Evolutionary conservation across 2,329 filamentous ascomycete species (phyloP).

Genomic region (Penicillium corylophilum): DNA sequence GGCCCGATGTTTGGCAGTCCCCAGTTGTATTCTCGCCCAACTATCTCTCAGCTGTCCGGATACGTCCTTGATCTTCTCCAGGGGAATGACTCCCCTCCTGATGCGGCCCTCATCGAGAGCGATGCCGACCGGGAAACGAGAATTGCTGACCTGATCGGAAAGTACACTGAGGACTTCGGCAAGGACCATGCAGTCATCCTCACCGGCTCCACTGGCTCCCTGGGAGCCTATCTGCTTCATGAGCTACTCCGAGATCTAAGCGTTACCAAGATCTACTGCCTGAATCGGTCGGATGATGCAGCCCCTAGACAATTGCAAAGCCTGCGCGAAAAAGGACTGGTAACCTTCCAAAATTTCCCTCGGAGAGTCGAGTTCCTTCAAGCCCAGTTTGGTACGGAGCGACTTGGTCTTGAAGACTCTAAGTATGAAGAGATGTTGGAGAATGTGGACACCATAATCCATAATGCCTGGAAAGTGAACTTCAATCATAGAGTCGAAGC

Average conservation of each 20-base stretch:
- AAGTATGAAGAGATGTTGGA: slow-evolving; percentile 24
- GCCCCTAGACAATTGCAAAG: slow-evolving; percentile 3
- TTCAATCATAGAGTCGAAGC: slow-evolving; percentile 15
- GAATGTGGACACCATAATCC: slow-evolving; percentile 30
- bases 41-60: slow-evolving; percentile 6
- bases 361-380: slow-evolving; percentile 36
- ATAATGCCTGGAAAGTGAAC: slow-evolving; percentile 41
- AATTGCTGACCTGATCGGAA: slow-evolving; percentile 5
- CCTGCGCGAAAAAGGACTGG: slow-evolving; percentile 7
- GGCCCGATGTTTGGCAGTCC: slow-evolving; percentile 4
- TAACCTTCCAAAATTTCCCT: neutral
- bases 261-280: slow-evolving; percentile 19
- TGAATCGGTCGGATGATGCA: slow-evolving; percentile 17
- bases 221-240: slow-evolving; percentile 21
- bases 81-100: neutral
- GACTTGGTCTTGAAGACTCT: slow-evolving; percentile 25
- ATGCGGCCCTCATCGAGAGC: slow-evolving; percentile 1
- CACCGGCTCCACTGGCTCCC: slow-evolving; percentile 21
- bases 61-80: slow-evolving; percentile 10
- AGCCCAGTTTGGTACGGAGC: slow-evolving; percentile 21
- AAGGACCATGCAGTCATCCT: slow-evolving; percentile 11
- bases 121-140: slow-evolving; percentile 7
- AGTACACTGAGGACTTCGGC: slow-evolving; percentile 2
- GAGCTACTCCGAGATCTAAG: slow-evolving; percentile 6
- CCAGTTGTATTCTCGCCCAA: slow-evolving; percentile 12